Base-by-base conservation (phyloP, 371 early-diverging fungal genomes). In the Gilbertella persicaria region DNA sequence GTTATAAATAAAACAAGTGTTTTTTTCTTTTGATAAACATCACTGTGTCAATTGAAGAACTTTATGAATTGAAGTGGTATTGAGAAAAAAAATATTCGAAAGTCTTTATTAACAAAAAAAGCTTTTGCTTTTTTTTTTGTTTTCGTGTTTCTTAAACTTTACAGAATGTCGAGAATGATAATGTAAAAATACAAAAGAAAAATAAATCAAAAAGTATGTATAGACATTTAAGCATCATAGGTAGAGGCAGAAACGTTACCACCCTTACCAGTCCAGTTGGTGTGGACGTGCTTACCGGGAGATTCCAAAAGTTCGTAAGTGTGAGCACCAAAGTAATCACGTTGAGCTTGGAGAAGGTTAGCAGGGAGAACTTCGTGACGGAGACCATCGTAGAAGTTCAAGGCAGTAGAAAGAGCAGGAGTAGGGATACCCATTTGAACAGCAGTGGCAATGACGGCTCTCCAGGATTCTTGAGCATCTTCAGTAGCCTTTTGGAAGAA, bases 311-410 rank as follows among this genome's bases (percentile, higher is more conserved):
- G 81, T 71, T 94, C 93, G 79, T 92, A 96, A 45, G 95, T 96
- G 86, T 99, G 99, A 20, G 96, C 97, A 64, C 87, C 99, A 83
- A 99, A 99, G 89, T 94, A 98, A 75, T 99, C 99, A 76, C 99
- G 89, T 83, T 96, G 92, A 45, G 89, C 90, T 82, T 99, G 99
- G 44, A 99, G 81, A 67, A 99, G 78, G 89, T 95, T 98, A 59
- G 99, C 99, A 33, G 97, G 94, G 21, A 95, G 81, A 21, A 82
- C 78, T 42, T 84, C 91, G 58, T 87, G 82, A 66, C 97, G 88
- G 80, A 97, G 93, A 46, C 97, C 98, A 73, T 98, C 98, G 71
- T 90, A 98, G 86, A 97, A 98, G 71, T 88, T 80, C 60, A 99
- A 79, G 40, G 97, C 98, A 33, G 97, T 90, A 58, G 92, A 82